Evolutionary conservation across 192 early-diverging fungal species (phyloP).

Genomic region (Obelidium mucronatum): DNA sequence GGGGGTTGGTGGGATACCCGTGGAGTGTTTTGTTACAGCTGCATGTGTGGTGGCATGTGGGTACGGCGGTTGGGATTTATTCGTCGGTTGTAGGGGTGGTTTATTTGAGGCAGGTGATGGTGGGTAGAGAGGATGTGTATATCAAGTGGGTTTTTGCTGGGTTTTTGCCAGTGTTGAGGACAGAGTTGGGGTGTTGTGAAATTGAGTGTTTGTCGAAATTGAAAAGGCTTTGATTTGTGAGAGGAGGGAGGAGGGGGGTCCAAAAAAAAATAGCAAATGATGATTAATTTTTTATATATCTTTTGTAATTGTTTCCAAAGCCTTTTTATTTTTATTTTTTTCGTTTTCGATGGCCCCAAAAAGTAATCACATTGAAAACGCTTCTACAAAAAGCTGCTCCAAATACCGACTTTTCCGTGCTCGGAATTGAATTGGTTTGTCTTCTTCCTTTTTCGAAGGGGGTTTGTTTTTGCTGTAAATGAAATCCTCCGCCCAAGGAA

Average conservation of each 20-base stretch:
- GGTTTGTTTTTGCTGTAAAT: slow-evolving; percentile 26
- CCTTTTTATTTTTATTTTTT: too few species aligned
- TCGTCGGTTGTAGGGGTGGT: slow-evolving; percentile 17
- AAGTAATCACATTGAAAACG: not conserved
- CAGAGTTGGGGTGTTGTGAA: too few species aligned
- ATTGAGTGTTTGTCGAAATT: too few species aligned
- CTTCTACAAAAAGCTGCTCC: not conserved
- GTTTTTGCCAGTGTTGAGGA: too few species aligned
- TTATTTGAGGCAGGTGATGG: slow-evolving; percentile 36
- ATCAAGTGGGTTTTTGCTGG: slow-evolving; percentile 28
- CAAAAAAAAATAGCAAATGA: too few species aligned
- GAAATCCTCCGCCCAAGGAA: slow-evolving; percentile 19
- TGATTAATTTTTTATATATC: too few species aligned
- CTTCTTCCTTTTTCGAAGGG: not conserved
- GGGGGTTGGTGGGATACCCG: slow-evolving; percentile 55
- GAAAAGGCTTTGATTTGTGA: too few species aligned
- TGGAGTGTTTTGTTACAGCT: slow-evolving; percentile 58
- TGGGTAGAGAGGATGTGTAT: slow-evolving; percentile 36
- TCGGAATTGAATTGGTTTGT: not conserved
- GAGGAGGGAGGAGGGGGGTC: too few species aligned
- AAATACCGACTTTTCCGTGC: not conserved
- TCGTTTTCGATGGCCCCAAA: too few species aligned
- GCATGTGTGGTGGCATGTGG: slow-evolving; percentile 60
- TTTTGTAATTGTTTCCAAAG: too few species aligned
- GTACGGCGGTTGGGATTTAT: slow-evolving; percentile 44